Percentiles rank a stretch among this genome's conserved stretches.
Evolutionary conservation across 805 yeast genomes (phyloP).

Genomic region (Pichia phayaonensis): DNA sequence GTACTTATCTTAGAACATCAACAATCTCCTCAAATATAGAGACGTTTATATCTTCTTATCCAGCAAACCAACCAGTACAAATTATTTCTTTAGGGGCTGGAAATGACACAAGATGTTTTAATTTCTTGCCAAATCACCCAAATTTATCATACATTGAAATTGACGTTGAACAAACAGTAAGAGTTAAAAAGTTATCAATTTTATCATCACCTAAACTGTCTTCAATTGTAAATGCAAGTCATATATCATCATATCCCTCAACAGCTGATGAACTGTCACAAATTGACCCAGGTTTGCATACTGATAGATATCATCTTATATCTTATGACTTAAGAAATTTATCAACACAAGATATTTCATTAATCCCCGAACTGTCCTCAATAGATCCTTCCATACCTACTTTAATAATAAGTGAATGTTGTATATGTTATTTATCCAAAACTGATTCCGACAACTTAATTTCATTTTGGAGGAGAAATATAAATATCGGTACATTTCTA

Average conservation of each 20-base stretch:
- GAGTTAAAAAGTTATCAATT: conserved; percentile 45
- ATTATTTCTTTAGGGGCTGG: conserved; percentile 76
- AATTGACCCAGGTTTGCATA: conserved; percentile 5
- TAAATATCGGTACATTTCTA: conserved; percentile 28
- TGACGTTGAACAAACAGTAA: conserved; percentile 52
- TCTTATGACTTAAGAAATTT: conserved; percentile 47
- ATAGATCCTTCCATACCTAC: conserved; percentile 40
- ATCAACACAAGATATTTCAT: not conserved
- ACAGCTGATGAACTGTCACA: conserved; percentile 13
- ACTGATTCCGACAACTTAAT: conserved; percentile 40
- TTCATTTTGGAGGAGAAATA: conserved; percentile 30
- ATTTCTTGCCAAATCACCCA: conserved; percentile 30
- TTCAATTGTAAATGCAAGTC: not conserved
- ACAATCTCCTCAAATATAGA: conserved; percentile 42
- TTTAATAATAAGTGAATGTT: conserved; percentile 64
- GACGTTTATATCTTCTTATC: conserved; percentile 24
- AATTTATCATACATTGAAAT: conserved; percentile 46
- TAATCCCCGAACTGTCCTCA: not conserved
- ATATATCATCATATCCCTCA: not conserved
- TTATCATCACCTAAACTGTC: conserved; percentile 18
- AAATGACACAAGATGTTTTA: conserved; percentile 64
- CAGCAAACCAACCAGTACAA: conserved; percentile 27
- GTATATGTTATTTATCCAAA: conserved; percentile 60
- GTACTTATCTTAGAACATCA: conserved; percentile 56
- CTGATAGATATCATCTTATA: conserved; percentile 39